Percentiles rank a stretch among this genome's conserved stretches.
phyloP scores from a whole-genome alignment of 2,329 filamentous ascomycete species.

The Aplosporella prunicola region DNA sequence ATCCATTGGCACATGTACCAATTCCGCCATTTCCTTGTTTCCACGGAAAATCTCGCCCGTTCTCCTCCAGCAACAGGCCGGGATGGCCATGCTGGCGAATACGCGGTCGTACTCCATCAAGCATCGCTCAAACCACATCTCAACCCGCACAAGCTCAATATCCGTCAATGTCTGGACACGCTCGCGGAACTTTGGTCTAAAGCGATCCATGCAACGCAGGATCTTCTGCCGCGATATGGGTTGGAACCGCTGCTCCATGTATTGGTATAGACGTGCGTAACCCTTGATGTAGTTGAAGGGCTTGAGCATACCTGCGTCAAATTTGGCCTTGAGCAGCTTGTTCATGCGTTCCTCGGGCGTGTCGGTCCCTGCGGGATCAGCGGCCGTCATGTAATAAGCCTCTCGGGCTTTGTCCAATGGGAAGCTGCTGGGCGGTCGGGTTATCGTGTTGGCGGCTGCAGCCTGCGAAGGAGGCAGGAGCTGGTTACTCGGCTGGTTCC shows the following conservation, averaged over 20 bases:
- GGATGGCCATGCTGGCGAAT: constrained; percentile 97
- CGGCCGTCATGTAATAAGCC: constrained; percentile 89
- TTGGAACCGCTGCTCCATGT: constrained; percentile 84
- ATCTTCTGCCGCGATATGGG: constrained; percentile 82
- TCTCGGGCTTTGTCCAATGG: constrained; percentile 67
- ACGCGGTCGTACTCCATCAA: constrained; percentile 97
- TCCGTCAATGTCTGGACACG: constrained; percentile 88
- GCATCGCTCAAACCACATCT: constrained; percentile 98
- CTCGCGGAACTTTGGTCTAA: constrained; percentile 90
- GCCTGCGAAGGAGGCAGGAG: constrained; percentile 35
- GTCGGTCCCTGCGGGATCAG: constrained; percentile 79
- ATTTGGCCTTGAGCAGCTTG: constrained; percentile 86
- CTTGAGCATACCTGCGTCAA: constrained; percentile 86
- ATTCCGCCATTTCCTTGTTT: constrained; percentile 97
- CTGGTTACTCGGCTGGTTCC: constrained; percentile 37
- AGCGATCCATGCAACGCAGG: constrained; percentile 79
- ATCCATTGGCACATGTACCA: constrained; percentile 89
- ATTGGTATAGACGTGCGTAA: constrained; percentile 79
- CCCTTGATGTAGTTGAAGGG: constrained; percentile 99
- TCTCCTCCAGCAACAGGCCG: constrained; percentile 91
- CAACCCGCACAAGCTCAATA: constrained; percentile 85
- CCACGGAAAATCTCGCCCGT: constrained; percentile 96
- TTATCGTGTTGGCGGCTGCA: constrained; percentile 45
- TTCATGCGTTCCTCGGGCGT: constrained; percentile 92
- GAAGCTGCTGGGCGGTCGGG: constrained; percentile 51